Conservation (phyloP, 2,329 filamentous ascomycete species). For the Pyrenochaeta sp. region DNA sequence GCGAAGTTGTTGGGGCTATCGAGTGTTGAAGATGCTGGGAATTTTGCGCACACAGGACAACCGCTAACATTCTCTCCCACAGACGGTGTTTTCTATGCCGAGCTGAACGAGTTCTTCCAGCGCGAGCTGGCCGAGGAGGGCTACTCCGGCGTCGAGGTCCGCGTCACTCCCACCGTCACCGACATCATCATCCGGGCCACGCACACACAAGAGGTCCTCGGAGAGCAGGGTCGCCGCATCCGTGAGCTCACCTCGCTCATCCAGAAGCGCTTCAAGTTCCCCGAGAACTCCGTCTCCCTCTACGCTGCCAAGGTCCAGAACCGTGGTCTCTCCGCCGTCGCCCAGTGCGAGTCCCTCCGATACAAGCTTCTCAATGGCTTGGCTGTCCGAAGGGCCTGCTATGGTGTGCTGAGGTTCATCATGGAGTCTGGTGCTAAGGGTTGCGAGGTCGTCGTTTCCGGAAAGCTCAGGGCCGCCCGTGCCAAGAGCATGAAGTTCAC, state of each 20-base stretch:
- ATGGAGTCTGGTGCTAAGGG: slow-evolving; percentile 99
- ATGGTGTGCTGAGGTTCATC: slow-evolving; percentile 99
- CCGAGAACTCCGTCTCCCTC: slow-evolving; percentile 99
- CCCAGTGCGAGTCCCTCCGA: slow-evolving; percentile 99
- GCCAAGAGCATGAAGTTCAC: slow-evolving; percentile 99
- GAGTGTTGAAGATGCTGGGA: slow-evolving; percentile 11
- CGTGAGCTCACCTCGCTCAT: slow-evolving; percentile 99
- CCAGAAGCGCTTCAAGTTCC: slow-evolving; percentile 99
- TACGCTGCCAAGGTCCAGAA: slow-evolving; percentile 99
- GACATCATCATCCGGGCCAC: slow-evolving; percentile 99
- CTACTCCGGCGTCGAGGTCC: slow-evolving; percentile 99
- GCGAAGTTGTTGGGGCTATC: slow-evolving; percentile 12
- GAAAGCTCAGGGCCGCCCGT: slow-evolving; percentile 98
- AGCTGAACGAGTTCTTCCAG: slow-evolving; percentile 99
- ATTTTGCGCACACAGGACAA: slow-evolving; percentile 26
- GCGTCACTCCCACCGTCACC: slow-evolving; percentile 99
- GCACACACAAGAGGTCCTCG: slow-evolving; percentile 99
- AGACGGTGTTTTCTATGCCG: slow-evolving; percentile 99
- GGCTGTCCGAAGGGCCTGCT: slow-evolving; percentile 97
- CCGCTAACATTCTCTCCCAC: slow-evolving; percentile 34
- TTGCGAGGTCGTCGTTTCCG: slow-evolving; percentile 99
- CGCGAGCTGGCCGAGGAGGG: slow-evolving; percentile 99
- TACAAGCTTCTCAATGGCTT: slow-evolving; percentile 99
- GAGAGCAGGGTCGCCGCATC: slow-evolving; percentile 99
- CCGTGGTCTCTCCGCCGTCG: slow-evolving; percentile 98